Conservation (phyloP, 2,329 filamentous ascomycete species). For the Macrophomina tecta region DNA sequence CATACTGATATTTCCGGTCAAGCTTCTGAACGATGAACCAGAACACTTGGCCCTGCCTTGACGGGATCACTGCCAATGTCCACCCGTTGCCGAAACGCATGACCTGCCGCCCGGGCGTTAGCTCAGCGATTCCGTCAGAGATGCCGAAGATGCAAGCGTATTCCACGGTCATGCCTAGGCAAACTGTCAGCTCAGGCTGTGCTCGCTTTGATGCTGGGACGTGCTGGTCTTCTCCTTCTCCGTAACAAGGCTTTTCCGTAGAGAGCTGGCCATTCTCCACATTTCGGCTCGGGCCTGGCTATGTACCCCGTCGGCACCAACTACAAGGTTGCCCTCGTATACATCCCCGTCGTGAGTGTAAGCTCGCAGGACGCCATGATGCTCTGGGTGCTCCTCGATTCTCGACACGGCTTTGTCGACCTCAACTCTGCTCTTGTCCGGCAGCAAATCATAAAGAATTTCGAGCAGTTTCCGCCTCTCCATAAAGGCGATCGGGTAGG, state of each 20-base stretch:
- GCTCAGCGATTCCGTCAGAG: neutral
- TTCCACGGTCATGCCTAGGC: neutral
- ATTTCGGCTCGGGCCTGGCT: constrained; percentile 13
- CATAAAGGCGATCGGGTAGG: constrained; percentile 19
- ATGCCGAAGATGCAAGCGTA: constrained; percentile 9
- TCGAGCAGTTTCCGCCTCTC: constrained; percentile 20
- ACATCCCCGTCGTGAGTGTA: neutral
- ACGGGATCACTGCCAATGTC: constrained; percentile 31
- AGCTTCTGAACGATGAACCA: constrained; percentile 37
- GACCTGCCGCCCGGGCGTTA: constrained; percentile 22
- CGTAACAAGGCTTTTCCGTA: constrained; percentile 25
- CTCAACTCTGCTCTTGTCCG: constrained; percentile 32
- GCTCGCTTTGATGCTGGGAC: constrained; percentile 1
- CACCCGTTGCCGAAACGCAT: constrained; percentile 28
- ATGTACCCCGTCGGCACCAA: constrained; percentile 23
- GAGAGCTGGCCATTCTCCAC: constrained; percentile 23
- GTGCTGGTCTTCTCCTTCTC: constrained; percentile 1
- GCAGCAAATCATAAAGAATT: constrained; percentile 34
- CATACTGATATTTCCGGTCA: constrained; percentile 32
- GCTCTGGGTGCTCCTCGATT: constrained; percentile 32
- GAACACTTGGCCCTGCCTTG: constrained; percentile 33
- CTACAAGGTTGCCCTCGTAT: constrained; percentile 4
- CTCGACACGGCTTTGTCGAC: constrained; percentile 28
- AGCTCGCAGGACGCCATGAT: constrained; percentile 24
- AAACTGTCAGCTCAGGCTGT: neutral